A percentile compares a stretch with the other conserved stretches of the same genome.
These are phyloP conservation scores for Saccharomycopsis olivae DNA, from an alignment of 805 yeast species.

Conservation along the genomic window DNA sequence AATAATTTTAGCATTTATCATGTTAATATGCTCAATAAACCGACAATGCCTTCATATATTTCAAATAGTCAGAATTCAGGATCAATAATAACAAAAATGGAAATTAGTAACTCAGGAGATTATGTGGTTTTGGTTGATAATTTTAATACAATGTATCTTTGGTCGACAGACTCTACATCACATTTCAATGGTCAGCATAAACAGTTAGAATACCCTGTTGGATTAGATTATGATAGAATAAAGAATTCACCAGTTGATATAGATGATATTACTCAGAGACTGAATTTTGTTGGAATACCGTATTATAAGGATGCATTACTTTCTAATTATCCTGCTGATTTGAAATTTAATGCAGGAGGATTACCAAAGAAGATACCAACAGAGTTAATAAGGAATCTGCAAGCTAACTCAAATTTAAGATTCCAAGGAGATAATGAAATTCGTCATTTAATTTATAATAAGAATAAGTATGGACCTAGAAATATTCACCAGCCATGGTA, in stretches of 20 bases:
- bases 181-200: slow-evolving; percentile 31
- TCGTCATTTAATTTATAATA: slow-evolving; percentile 33
- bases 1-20: slow-evolving; percentile 54
- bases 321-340: slow-evolving; percentile 69
- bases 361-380: slow-evolving; percentile 15
- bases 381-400: slow-evolving; percentile 26
- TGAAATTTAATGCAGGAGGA: slow-evolving; percentile 35
- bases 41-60: too few relatives aligned
- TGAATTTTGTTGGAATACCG: slow-evolving; percentile 76
- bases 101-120: slow-evolving; percentile 48
- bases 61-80: slow-evolving; percentile 30
- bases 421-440: slow-evolving; percentile 1
- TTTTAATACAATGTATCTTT: slow-evolving; percentile 49
- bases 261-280: slow-evolving; percentile 42
- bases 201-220: slow-evolving; percentile 49
- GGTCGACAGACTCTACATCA: slow-evolving; percentile 45
- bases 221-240: slow-evolving; percentile 25
- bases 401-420: not conserved
- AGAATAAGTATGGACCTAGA: slow-evolving; percentile 44
- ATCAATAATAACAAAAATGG: slow-evolving; percentile 10
- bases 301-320: slow-evolving; percentile 66
- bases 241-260: slow-evolving; percentile 22
- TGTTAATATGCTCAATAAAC: slow-evolving; percentile 38
- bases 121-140: slow-evolving; percentile 61
- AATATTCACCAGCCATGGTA: slow-evolving; percentile 35